These are phyloP conservation scores for Myxozyma neglecta DNA, from an alignment of 805 yeast genomes.

Conservation along the genomic window DNA sequence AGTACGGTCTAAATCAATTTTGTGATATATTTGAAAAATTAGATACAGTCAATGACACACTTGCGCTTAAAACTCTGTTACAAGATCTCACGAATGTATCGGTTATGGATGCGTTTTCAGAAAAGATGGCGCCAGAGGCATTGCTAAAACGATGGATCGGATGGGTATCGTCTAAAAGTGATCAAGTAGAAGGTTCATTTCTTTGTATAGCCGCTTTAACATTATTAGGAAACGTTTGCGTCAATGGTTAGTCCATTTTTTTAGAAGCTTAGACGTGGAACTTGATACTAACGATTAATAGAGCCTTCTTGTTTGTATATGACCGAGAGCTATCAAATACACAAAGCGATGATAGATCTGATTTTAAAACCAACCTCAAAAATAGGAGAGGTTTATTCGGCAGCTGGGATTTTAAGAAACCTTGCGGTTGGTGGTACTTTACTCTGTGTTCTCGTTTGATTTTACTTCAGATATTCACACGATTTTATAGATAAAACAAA, in stretches of 20 bases:
- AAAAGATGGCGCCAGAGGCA: neutral
- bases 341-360: neutral
- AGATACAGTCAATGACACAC: neutral
- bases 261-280: neutral
- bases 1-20: neutral
- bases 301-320: conserved; percentile 2
- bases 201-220: conserved; percentile 10
- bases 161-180: conserved; percentile 1
- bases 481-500: neutral
- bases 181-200: neutral
- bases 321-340: neutral
- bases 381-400: conserved; percentile 9
- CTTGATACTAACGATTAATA: neutral
- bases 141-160: conserved; percentile 1
- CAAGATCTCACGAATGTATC: conserved; percentile 1
- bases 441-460: neutral
- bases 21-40: conserved; percentile 5
- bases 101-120: neutral
- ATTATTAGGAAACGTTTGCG: conserved; percentile 13
- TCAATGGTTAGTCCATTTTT: conserved; percentile 1
- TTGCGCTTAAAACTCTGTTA: neutral
- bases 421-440: conserved; percentile 15
- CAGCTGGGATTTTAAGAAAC: conserved; percentile 13
- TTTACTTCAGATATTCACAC: neutral
- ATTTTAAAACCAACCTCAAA: neutral